phyloP scores from a whole-genome alignment of 305 asterid species.

The Euphrasia arctica region DNA sequence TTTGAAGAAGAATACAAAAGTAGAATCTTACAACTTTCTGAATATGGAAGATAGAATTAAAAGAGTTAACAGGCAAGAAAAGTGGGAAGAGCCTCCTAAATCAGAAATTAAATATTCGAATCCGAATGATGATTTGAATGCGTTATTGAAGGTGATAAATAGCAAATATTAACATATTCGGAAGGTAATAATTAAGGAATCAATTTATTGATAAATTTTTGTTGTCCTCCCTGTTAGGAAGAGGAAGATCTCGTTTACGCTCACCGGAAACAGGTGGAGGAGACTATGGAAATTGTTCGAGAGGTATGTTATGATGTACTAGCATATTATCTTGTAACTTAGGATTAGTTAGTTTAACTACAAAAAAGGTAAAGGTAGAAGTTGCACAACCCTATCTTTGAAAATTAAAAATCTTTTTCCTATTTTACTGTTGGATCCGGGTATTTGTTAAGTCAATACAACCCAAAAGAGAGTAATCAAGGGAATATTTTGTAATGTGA shows the following conservation, averaged over 20 bases:
- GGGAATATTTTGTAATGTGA: not conserved
- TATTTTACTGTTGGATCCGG: not conserved
- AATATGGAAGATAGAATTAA: slow-evolving; percentile 51
- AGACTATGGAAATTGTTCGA: slow-evolving; percentile 91
- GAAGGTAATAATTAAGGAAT: not conserved
- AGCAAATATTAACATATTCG: not conserved
- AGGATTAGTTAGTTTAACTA: not conserved
- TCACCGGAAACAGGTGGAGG: slow-evolving; percentile 95
- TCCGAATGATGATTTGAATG: slow-evolving; percentile 65
- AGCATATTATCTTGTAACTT: not conserved
- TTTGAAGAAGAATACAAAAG: slow-evolving; percentile 58
- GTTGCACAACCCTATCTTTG: too few relatives aligned
- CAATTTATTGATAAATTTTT: slow-evolving; percentile 5
- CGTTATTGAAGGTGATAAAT: slow-evolving; percentile 64
- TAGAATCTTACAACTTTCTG: slow-evolving; percentile 39
- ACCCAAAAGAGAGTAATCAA: not conserved
- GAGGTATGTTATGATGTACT: slow-evolving; percentile 52
- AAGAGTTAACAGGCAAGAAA: slow-evolving; percentile 55
- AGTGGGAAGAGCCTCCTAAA: slow-evolving; percentile 70
- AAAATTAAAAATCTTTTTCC: not conserved
- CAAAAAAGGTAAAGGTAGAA: too few relatives aligned
- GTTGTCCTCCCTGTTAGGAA: slow-evolving; percentile 46
- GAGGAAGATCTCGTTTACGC: slow-evolving; percentile 96
- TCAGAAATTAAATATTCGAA: slow-evolving; percentile 52
- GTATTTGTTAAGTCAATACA: too few relatives aligned